These are phyloP conservation scores for Metarhizium sp. DNA, from an alignment of 2,329 filamentous ascomycete genomes.

Conservation along the genomic window DNA sequence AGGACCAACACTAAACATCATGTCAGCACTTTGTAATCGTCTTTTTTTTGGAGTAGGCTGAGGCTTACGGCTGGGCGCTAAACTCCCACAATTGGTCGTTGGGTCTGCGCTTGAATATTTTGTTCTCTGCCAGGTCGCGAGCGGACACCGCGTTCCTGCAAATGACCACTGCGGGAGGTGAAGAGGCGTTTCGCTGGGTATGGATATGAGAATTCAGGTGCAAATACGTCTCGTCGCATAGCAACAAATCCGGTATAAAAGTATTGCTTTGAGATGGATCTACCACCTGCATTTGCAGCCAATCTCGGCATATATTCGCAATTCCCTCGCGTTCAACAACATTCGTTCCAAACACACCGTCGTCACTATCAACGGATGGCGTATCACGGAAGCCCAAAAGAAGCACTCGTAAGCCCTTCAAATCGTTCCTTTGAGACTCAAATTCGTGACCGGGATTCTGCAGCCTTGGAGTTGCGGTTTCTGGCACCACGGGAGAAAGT, in stretches of 20 bases:
- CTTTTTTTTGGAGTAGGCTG: not conserved
- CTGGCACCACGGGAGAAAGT: slow-evolving; percentile 8
- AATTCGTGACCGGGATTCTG: slow-evolving; percentile 17
- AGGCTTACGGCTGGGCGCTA: slow-evolving; percentile 26
- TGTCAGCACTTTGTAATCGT: not conserved
- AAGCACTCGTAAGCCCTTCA: slow-evolving; percentile 22
- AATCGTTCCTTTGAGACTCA: slow-evolving; percentile 15
- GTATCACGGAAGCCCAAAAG: slow-evolving; percentile 13
- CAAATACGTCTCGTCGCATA: slow-evolving; percentile 18
- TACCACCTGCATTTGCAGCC: slow-evolving; percentile 22
- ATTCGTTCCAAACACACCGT: slow-evolving; percentile 4
- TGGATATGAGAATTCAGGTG: slow-evolving; percentile 12
- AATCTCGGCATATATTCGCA: slow-evolving; percentile 20
- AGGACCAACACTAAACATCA: slow-evolving; percentile 20
- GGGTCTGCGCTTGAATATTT: not conserved
- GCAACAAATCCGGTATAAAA: slow-evolving; percentile 16
- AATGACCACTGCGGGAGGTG: slow-evolving; percentile 5
- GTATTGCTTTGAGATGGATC: slow-evolving; percentile 1
- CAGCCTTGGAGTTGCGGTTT: not conserved
- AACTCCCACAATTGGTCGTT: slow-evolving; percentile 22
- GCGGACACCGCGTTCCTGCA: slow-evolving; percentile 5
- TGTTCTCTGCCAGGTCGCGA: not conserved
- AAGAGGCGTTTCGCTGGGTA: slow-evolving; percentile 4
- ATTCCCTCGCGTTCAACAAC: slow-evolving; percentile 4
- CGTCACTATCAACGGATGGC: slow-evolving; percentile 2